Base-by-base conservation (phyloP, 176 grass and related monocot species). In the Juncus effusus region DNA sequence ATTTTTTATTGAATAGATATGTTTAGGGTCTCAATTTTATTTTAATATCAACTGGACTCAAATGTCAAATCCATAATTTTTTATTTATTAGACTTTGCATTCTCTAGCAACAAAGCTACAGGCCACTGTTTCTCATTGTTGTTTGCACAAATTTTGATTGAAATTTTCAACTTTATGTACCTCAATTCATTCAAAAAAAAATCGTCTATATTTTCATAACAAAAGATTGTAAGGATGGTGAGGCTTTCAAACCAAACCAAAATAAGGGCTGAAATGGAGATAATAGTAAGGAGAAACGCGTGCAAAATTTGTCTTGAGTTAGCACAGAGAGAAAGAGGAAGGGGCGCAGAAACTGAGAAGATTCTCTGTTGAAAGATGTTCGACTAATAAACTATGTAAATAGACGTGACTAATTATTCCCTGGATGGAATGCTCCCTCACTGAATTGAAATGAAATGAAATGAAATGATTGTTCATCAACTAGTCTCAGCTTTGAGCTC, bases 261-360 rank as follows among this genome's bases (percentile, higher is more conserved):
- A 28, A 28, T 28, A 28, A 28, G 3, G 51, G 14, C 52, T 15
- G 1, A 19, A 70, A 56, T 57, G 67, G 52, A 70, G 67, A 70
- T 13, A 57, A 7, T 70, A 15, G 10, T 28, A 0, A 69, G 35
- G 38, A 56, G 16, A 12, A 59, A 2, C 35, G 14, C 49, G 56
- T 71, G 67, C 49, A 40, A 12, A 39, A 36, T 58, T 71, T 38
- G n/a, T 35, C 37, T 70, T 56, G 64, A 68, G 64, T 41, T 54
- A 54, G 67, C 51, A 70, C 51, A 55, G 67, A 36, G 10, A 70
- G 3, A 39, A n/a, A 58, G n/a, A 40, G 7, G 7, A 51, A 51
- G 44, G 44, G 61, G 53, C 56, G 54, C 67, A 71, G 67, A 71
- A 71, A 44, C 12, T 71, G 67, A 71, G 52, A 71, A 59, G 67